These are phyloP conservation scores for Bisporella sp. DNA, from an alignment of 2,329 filamentous ascomycete genomes.

Conservation along the genomic window DNA sequence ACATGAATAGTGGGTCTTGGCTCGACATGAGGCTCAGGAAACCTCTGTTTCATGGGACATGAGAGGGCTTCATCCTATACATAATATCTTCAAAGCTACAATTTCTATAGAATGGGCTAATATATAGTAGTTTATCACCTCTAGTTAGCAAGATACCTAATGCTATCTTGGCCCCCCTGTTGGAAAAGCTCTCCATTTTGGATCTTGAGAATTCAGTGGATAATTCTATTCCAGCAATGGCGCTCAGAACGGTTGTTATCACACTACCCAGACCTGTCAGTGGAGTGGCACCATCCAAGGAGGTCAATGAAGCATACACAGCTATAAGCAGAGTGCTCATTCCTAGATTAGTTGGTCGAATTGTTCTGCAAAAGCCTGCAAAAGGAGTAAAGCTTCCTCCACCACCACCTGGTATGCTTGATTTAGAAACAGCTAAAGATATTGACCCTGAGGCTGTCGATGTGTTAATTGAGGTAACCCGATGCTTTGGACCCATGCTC, in stretches of 20 bases:
- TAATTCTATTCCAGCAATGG: constrained; percentile 79
- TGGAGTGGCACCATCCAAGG: constrained; percentile 55
- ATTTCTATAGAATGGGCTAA: constrained; percentile 7
- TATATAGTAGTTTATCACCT: constrained; percentile 59
- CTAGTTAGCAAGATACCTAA: constrained; percentile 72
- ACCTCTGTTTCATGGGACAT: too few relatives aligned
- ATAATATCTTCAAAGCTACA: neutral
- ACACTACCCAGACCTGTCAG: constrained; percentile 70
- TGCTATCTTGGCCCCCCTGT: constrained; percentile 67
- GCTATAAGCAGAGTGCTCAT: constrained; percentile 82
- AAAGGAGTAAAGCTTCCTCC: constrained; percentile 34
- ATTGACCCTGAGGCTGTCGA: constrained; percentile 84
- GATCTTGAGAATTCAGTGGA: constrained; percentile 77
- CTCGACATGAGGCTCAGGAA: too few relatives aligned
- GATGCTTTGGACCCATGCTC: constrained; percentile 82
- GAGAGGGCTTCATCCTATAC: too few relatives aligned
- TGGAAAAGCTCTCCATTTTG: constrained; percentile 80
- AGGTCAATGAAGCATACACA: constrained; percentile 65
- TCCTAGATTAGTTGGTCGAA: constrained; percentile 65
- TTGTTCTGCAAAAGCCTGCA: constrained; percentile 25
- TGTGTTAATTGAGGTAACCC: constrained; percentile 83
- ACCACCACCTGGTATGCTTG: constrained; percentile 51
- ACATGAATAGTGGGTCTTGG: too few relatives aligned
- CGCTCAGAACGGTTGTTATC: constrained; percentile 76
- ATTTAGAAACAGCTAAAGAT: constrained; percentile 60